phyloP scores from a whole-genome alignment of 805 yeast genomes.

The Schwanniomyces polymorphus region DNA sequence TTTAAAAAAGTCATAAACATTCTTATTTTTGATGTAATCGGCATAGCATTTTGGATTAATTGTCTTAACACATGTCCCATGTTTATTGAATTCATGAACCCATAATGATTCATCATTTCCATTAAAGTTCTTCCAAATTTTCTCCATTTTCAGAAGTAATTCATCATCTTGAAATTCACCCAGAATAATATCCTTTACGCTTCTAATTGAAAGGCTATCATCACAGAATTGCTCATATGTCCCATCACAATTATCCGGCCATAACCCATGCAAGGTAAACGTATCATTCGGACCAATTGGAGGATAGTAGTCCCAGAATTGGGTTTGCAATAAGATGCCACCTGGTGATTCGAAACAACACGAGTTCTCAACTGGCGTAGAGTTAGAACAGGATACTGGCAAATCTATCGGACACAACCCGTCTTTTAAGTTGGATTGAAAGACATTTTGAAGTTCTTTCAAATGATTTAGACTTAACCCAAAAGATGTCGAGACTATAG shows the following conservation, averaged over 20 bases:
- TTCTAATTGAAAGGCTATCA: slow-evolving; percentile 25
- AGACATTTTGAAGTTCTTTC: background rate
- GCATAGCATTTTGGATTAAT: slow-evolving; percentile 36
- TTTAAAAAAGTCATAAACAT: slow-evolving; percentile 29
- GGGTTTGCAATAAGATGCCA: slow-evolving; percentile 41
- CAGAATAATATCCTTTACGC: slow-evolving; percentile 24
- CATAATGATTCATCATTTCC: slow-evolving; percentile 35
- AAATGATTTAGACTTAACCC: background rate
- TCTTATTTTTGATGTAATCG: slow-evolving; percentile 17
- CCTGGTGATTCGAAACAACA: slow-evolving; percentile 44
- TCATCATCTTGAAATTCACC: slow-evolving; percentile 24
- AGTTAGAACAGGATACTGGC: slow-evolving; percentile 63
- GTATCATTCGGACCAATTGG: slow-evolving; percentile 32
- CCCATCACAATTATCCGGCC: slow-evolving; percentile 46
- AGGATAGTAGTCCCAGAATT: slow-evolving; percentile 41
- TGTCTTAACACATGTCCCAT: slow-evolving; percentile 43
- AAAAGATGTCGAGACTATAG: background rate
- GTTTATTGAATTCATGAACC: slow-evolving; percentile 46
- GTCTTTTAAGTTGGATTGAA: background rate
- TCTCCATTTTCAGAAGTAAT: slow-evolving; percentile 27
- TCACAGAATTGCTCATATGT: slow-evolving; percentile 38
- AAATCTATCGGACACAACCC: slow-evolving; percentile 51
- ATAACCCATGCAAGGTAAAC: slow-evolving; percentile 45
- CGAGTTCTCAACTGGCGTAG: slow-evolving; percentile 50
- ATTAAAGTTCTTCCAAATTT: slow-evolving; percentile 32